These are phyloP conservation scores for Cercospora beticola DNA, from an alignment of 2,329 filamentous ascomycete species.

Conservation along the genomic window DNA sequence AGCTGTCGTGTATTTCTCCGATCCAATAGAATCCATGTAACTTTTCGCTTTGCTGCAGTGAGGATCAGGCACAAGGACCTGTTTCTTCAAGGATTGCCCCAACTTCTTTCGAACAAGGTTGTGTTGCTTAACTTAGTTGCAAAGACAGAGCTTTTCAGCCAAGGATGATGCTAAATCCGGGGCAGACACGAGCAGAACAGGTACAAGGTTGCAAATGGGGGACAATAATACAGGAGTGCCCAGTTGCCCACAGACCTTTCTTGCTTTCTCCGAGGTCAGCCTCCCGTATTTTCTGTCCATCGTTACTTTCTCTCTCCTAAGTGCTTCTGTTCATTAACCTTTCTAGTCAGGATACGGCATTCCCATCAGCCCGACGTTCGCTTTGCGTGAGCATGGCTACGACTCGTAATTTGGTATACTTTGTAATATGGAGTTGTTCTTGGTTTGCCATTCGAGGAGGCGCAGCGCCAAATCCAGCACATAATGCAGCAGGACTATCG, in stretches of 20 bases:
- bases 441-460: background rate
- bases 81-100: background rate
- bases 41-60: background rate
- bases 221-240: background rate
- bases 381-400: background rate
- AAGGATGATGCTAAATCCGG: background rate
- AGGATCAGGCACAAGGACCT: background rate
- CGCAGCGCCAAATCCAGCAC: background rate
- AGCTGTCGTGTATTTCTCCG: background rate
- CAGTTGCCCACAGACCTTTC: background rate
- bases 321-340: background rate
- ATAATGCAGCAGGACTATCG: conserved; percentile 1
- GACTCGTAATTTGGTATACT: background rate
- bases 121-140: background rate
- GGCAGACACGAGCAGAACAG: background rate
- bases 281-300: background rate
- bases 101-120: background rate
- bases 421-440: background rate
- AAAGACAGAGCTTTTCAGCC: background rate
- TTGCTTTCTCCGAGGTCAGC: background rate
- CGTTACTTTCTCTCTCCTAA: background rate
- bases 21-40: background rate
- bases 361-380: background rate
- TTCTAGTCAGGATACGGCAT: background rate
- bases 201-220: background rate